Percentiles rank a stretch among this genome's conserved stretches.
Conservation (phyloP, 139 green algal species). For the Diplosphaera chodatii region DNA sequence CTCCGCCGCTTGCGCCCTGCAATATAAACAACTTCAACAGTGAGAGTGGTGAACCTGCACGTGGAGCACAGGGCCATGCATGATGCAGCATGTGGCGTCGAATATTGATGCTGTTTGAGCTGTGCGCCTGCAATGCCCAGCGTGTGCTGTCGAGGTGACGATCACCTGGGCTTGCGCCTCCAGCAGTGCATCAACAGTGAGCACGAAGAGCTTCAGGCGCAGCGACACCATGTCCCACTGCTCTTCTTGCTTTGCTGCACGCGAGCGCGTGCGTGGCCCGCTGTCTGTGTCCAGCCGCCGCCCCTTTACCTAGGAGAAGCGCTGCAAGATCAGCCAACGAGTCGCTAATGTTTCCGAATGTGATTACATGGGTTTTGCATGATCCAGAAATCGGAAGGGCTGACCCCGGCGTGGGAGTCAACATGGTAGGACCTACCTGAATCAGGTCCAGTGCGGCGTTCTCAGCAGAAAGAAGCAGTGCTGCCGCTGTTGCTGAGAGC, state of each 20-base stretch:
- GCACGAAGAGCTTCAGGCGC: conserved; percentile 33
- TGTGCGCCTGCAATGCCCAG: too few species aligned
- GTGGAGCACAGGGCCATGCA: too few species aligned
- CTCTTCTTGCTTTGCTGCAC: conserved; percentile 24
- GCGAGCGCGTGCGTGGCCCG: conserved; percentile 42
- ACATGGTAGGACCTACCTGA: too few species aligned
- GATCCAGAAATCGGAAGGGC: too few species aligned
- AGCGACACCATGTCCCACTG: conserved; percentile 38
- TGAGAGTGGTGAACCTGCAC: background rate
- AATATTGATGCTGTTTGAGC: too few species aligned
- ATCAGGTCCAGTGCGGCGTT: conserved; percentile 33
- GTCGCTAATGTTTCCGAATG: too few species aligned
- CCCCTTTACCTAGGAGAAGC: conserved; percentile 38
- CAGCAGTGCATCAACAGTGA: conserved; percentile 35
- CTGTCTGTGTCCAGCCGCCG: conserved; percentile 38
- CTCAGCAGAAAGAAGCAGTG: conserved; percentile 29
- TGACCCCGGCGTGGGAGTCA: too few species aligned
- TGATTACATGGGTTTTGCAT: too few species aligned
- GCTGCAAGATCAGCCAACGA: too few species aligned
- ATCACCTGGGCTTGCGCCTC: conserved; percentile 4
- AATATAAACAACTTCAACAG: too few species aligned
- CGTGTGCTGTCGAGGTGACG: too few species aligned
- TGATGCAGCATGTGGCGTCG: too few species aligned
- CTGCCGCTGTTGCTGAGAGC: conserved; percentile 46
- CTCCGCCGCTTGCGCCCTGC: background rate